Percentiles rank a stretch among this genome's conserved stretches.
These are phyloP conservation scores for Podospora bellae-mahoneyi DNA, from an alignment of 495 filamentous ascomycete genomes.

Conservation along the genomic window DNA sequence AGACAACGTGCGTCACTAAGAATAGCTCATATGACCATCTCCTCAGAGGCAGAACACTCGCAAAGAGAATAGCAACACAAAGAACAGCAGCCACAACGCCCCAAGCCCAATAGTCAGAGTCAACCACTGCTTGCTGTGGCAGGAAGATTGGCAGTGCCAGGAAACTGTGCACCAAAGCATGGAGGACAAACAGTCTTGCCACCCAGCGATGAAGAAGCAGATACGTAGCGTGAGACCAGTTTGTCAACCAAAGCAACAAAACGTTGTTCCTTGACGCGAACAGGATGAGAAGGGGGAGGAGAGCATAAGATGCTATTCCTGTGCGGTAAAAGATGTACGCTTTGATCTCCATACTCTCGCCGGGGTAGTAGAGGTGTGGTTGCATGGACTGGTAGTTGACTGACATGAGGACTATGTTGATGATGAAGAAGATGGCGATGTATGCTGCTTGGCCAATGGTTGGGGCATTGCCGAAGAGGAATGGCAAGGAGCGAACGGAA, in stretches of 20 bases:
- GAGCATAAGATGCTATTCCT: slow-evolving; percentile 34
- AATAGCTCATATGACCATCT: slow-evolving; percentile 1
- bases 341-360: slow-evolving; percentile 29
- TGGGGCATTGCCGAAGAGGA: slow-evolving; percentile 33
- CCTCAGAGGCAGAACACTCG: not conserved
- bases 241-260: slow-evolving; percentile 41
- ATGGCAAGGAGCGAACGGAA: slow-evolving; percentile 23
- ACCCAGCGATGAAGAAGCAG: slow-evolving; percentile 49
- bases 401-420: slow-evolving; percentile 42
- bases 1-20: not conserved
- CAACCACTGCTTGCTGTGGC: not conserved
- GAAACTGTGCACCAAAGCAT: slow-evolving; percentile 35
- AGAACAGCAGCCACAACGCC: not conserved
- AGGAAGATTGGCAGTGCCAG: not conserved
- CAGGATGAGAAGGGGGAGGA: slow-evolving; percentile 37
- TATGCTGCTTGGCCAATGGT: slow-evolving; percentile 41
- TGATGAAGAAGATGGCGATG: slow-evolving; percentile 35
- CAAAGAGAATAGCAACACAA: not conserved
- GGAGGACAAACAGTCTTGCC: slow-evolving; percentile 37
- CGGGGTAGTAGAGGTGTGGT: slow-evolving; percentile 30
- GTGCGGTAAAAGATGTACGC: slow-evolving; percentile 42
- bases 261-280: slow-evolving; percentile 45
- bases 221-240: slow-evolving; percentile 48
- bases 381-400: slow-evolving; percentile 28
- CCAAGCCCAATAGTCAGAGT: not conserved